phyloP scores from a whole-genome alignment of 768 basidiomycete genomes.

The Hericium coralloides region DNA sequence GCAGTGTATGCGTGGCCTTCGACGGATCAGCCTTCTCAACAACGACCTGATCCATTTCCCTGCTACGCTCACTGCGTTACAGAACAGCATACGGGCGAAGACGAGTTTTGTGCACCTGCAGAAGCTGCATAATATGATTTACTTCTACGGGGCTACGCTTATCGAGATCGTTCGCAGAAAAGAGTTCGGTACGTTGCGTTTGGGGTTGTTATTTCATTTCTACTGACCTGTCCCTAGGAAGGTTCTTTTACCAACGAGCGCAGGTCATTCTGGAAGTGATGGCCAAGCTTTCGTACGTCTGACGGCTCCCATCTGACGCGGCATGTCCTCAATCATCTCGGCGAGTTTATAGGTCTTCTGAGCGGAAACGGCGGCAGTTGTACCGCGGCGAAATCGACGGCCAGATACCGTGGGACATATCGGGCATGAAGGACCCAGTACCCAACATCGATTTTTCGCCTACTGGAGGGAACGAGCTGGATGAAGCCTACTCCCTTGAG shows the following conservation, averaged over 20 bases:
- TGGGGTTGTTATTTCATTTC: not conserved
- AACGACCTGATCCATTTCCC: conserved; percentile 74
- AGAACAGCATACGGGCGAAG: conserved; percentile 61
- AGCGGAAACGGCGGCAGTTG: conserved; percentile 76
- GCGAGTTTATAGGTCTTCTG: conserved; percentile 42
- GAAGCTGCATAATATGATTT: conserved; percentile 81
- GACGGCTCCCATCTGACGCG: not conserved
- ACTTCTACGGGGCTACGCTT: conserved; percentile 86
- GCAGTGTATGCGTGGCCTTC: conserved; percentile 55
- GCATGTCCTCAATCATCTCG: conserved; percentile 4
- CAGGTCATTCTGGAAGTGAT: conserved; percentile 78
- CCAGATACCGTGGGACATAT: conserved; percentile 79
- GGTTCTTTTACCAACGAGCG: conserved; percentile 75
- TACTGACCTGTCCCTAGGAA: conserved; percentile 34
- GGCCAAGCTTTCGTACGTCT: conserved; percentile 74
- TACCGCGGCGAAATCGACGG: conserved; percentile 80
- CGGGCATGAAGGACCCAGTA: conserved; percentile 73
- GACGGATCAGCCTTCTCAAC: conserved; percentile 74
- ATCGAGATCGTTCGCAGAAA: conserved; percentile 87
- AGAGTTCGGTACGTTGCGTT: conserved; percentile 61
- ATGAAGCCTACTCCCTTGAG: conserved; percentile 50
- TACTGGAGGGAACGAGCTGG: conserved; percentile 47
- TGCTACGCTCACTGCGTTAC: conserved; percentile 50
- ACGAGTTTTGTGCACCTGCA: conserved; percentile 89
- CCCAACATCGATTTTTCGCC: conserved; percentile 77